phyloP scores from a whole-genome alignment of 371 early-diverging fungal genomes.

The Batkoa obscura region DNA sequence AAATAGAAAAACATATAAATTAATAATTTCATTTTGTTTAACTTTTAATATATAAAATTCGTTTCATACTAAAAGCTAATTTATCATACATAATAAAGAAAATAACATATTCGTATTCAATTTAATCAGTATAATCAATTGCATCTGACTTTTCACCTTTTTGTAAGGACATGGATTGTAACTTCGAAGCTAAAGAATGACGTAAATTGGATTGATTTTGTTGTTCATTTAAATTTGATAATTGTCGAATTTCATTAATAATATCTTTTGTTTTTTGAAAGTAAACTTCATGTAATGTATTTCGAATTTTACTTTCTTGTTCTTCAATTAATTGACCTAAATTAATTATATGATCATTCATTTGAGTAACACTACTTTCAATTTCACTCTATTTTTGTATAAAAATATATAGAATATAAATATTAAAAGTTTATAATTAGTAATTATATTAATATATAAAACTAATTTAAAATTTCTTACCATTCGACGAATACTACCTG shows the following conservation, averaged over 20 bases:
- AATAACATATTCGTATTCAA: too few relatives aligned
- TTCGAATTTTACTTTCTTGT: slow-evolving; percentile 90
- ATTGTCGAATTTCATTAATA: slow-evolving; percentile 74
- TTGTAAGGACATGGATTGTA: neutral
- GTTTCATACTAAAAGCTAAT: too few relatives aligned
- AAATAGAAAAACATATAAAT: too few relatives aligned
- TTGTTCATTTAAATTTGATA: slow-evolving; percentile 42
- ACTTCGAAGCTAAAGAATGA: neutral
- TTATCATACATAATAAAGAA: too few relatives aligned
- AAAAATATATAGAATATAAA: too few relatives aligned
- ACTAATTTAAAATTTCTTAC: slow-evolving; percentile 24
- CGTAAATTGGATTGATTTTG: neutral
- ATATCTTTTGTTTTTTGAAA: slow-evolving; percentile 95
- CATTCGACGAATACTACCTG: slow-evolving; percentile 86
- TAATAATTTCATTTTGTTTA: too few relatives aligned
- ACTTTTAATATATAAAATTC: too few relatives aligned
- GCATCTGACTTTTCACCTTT: too few relatives aligned
- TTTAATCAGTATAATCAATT: too few relatives aligned
- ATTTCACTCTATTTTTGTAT: slow-evolving; percentile 40
- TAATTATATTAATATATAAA: too few relatives aligned
- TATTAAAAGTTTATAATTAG: too few relatives aligned
- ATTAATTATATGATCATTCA: slow-evolving; percentile 67
- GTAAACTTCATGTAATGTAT: slow-evolving; percentile 82
- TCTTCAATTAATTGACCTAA: slow-evolving; percentile 95
- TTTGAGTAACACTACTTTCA: slow-evolving; percentile 57